phyloP scores from a whole-genome alignment of 768 basidiomycete genomes.

The Clitopilus passeckerianus region DNA sequence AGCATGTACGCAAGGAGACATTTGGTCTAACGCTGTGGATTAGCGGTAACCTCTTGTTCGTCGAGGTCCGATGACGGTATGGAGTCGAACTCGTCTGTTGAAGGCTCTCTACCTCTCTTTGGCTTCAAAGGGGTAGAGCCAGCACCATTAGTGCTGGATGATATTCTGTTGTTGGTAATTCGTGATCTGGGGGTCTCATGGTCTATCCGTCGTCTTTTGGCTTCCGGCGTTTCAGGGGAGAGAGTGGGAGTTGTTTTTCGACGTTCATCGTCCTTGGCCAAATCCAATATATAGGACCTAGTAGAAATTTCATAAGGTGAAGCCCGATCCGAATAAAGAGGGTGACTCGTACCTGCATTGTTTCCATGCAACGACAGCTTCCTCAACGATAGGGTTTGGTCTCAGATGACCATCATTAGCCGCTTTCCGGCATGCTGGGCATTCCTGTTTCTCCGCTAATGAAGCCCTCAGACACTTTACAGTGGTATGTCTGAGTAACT shows the following conservation, averaged over 20 bases:
- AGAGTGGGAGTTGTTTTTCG: neutral
- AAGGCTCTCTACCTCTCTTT: slow-evolving; percentile 8
- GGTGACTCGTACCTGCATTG: slow-evolving; percentile 47
- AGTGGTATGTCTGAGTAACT: too few relatives aligned
- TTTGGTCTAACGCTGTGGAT: neutral
- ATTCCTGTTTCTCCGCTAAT: slow-evolving; percentile 56
- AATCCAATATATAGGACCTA: slow-evolving; percentile 39
- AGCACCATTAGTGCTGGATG: slow-evolving; percentile 5
- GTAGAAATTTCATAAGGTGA: neutral
- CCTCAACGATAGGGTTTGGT: slow-evolving; percentile 67
- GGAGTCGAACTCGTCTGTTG: slow-evolving; percentile 4
- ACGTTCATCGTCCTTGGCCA: slow-evolving; percentile 30
- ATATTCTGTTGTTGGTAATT: neutral
- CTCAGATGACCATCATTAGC: slow-evolving; percentile 59
- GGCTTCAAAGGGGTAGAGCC: slow-evolving; percentile 16
- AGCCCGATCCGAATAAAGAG: neutral
- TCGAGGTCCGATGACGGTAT: slow-evolving; percentile 32
- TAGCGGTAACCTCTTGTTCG: slow-evolving; percentile 21
- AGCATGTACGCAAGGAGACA: neutral
- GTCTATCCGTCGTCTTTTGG: slow-evolving; percentile 28
- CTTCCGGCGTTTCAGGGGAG: slow-evolving; percentile 8
- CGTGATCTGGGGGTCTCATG: slow-evolving; percentile 1
- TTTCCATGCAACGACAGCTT: slow-evolving; percentile 67
- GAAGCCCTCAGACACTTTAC: slow-evolving; percentile 65
- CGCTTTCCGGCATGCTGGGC: slow-evolving; percentile 64